Evolutionary conservation across 192 early-diverging fungal genomes (phyloP), one percentile per base, ranked within the genome.

Genomic region (Backusella mclennaniae): DNA sequence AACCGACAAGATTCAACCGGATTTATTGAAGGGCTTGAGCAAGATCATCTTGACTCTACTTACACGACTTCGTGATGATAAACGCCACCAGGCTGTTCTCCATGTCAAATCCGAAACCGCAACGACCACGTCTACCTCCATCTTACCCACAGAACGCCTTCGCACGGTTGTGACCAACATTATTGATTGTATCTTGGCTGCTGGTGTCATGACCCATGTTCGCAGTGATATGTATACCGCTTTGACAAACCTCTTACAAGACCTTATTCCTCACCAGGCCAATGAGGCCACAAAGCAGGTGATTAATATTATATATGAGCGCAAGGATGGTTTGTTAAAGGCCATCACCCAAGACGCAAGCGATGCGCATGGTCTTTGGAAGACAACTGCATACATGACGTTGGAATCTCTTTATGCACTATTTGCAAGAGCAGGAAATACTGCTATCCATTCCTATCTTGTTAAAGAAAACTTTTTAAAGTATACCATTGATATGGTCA

Each of bases 141-240:
- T 73, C 4, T 56, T 82, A 1, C 77, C 77, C 3, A 69, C 71
- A 35, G 80, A 82, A 33, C 74, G 72, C 26, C 77, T 85, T 49
- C 73, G 53, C n/a, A 29, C 31, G n/a, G 72, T 85, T 4, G 80
- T 85, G 42, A 73, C 66, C 17, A 39, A 49, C 15, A 74, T 85
- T 19, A 8, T 83, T 31, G 71, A 85, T 6, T 68, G 71, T 33
- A 67, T 83, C n/a, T 49, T 73, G 41, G 67, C 19, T 2, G 69
- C 69, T 9, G 39, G 23, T 8, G 35, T 59, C 8, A 73, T 42
- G 2, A 29, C 72, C 0, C 68, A 73, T 5, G 69, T 80, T 11
- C 89, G 96, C 5, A 94, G 93, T 66, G 95, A 95, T 77, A 80
- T 95, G 26, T 96, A 97, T 79, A 86, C 90, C 33, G 88, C 92